Evolutionary conservation across 2,329 filamentous ascomycete species (phyloP).

Genomic region (Ilyonectria destructans): DNA sequence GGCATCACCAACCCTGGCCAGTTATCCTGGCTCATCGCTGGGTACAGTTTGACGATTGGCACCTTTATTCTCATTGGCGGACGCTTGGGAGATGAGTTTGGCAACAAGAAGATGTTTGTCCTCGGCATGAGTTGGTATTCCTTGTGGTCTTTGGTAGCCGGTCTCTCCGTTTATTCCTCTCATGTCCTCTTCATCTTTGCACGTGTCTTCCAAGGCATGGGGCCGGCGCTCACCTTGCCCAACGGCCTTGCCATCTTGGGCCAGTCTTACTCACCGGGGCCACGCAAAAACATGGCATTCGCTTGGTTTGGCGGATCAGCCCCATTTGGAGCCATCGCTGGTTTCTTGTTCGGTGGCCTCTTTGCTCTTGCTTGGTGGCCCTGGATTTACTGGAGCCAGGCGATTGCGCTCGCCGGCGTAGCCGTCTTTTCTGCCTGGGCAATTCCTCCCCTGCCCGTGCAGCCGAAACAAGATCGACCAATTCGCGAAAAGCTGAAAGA

Average conservation of each 20-base stretch:
- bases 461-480: slow-evolving; percentile 38
- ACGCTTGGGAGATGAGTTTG: slow-evolving; percentile 68
- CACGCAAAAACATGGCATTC: slow-evolving; percentile 55
- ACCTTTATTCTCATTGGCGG: slow-evolving; percentile 69
- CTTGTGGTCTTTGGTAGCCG: slow-evolving; percentile 63
- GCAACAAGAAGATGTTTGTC: slow-evolving; percentile 68
- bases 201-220: slow-evolving; percentile 69
- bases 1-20: slow-evolving; percentile 23
- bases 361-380: slow-evolving; percentile 59
- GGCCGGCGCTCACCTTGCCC: slow-evolving; percentile 70
- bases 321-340: slow-evolving; percentile 50
- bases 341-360: slow-evolving; percentile 43
- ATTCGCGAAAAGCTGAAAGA: not conserved
- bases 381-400: slow-evolving; percentile 51
- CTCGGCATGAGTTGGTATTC: slow-evolving; percentile 67
- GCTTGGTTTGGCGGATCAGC: slow-evolving; percentile 55
- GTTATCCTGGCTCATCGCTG: slow-evolving; percentile 50
- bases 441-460: not conserved
- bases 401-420: slow-evolving; percentile 16
- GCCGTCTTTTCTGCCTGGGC: slow-evolving; percentile 38
- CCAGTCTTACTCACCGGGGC: slow-evolving; percentile 61
- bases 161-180: slow-evolving; percentile 53
- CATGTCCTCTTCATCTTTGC: slow-evolving; percentile 62
- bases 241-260: slow-evolving; percentile 73
- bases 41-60: slow-evolving; percentile 70